Base-by-base conservation (phyloP, 2,329 filamentous ascomycete genomes). In the Curvularia hawaiiensis region DNA sequence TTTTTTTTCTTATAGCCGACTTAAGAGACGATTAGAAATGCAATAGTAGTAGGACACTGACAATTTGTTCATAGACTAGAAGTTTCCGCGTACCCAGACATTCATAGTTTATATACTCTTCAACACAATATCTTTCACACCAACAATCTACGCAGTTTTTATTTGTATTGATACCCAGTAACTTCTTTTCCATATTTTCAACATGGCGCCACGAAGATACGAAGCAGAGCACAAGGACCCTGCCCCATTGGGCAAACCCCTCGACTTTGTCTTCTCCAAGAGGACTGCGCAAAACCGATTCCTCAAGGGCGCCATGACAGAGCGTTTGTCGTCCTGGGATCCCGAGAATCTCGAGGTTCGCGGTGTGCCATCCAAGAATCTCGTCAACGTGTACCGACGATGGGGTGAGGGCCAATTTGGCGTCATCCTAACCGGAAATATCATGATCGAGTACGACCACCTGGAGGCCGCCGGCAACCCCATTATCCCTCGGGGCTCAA, bases 261-360 rank as follows among this genome's bases (percentile, higher is more conserved):
- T 81, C 48, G 64, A 77, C 31, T 81, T 80, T 59, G 73, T 73
- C 16, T 81, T 81, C 62, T 83, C 82, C 41, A 80, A 82, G 50
- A 80, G 78, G 55, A 83, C 80, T 1, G 86, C 86, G 1, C 82
- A 82, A 41, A 90, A 90, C 69, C 80, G 86, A n/a, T 86, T 89
- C 66, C 72, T 89, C 62, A 90, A 90, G 73, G 85, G 79, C 6
- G 84, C 88, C 41, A 89, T 90, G 87, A 84, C 84, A 2, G 88
- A 90, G 70, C 78, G 82, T 8, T 76, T 89, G 14, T 84, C 85
- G 0, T 85, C 82, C 5, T 90, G 85, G 85, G 79, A 84, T 56
- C 77, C 82, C 7, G 80, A 80, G 24, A 79, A 85, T 54, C 64
- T 83, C 9, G 73, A 80, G 22, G 79, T 79, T 3, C 81, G 87